Conservation (phyloP, 2,329 filamentous ascomycete genomes). For the Fusarium irregulare region DNA sequence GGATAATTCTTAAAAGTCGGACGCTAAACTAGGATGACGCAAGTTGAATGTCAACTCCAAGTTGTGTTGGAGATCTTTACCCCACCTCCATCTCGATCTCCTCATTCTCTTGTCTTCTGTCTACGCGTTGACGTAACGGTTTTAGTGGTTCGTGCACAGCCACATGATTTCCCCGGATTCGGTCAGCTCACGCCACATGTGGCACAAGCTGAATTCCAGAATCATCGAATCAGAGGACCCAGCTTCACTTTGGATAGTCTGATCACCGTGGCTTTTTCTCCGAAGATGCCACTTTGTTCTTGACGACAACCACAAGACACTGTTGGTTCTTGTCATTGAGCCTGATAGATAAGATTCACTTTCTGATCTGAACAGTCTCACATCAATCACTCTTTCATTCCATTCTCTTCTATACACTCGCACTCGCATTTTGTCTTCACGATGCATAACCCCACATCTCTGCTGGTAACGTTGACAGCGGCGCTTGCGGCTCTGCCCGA, state of each 20-base stretch:
- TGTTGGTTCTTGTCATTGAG: slow-evolving; percentile 15
- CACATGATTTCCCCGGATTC: slow-evolving; percentile 30
- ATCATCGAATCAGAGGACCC: slow-evolving; percentile 30
- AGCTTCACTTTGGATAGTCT: slow-evolving; percentile 34
- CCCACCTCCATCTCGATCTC: slow-evolving; percentile 29
- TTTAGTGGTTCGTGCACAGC: slow-evolving; percentile 17
- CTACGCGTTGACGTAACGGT: slow-evolving; percentile 32
- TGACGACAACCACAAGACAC: slow-evolving; percentile 22
- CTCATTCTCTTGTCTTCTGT: slow-evolving; percentile 17
- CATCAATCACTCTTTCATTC: neutral
- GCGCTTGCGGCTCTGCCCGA: slow-evolving; percentile 74
- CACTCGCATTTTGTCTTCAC: slow-evolving; percentile 27
- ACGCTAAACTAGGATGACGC: slow-evolving; percentile 22
- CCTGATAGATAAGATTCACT: slow-evolving; percentile 12
- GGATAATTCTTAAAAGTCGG: neutral
- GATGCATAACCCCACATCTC: slow-evolving; percentile 66
- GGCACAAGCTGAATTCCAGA: slow-evolving; percentile 39
- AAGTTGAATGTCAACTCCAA: slow-evolving; percentile 20
- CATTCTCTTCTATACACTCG: neutral
- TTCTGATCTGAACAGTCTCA: neutral
- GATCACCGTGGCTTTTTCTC: slow-evolving; percentile 50
- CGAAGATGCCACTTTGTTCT: slow-evolving; percentile 47
- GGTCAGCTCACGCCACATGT: slow-evolving; percentile 38
- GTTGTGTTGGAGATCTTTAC: slow-evolving; percentile 30
- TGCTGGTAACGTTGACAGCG: slow-evolving; percentile 60